Percentiles rank a stretch among this genome's conserved stretches.
Evolutionary conservation across 2,329 filamentous ascomycete species (phyloP).

Genomic region (Alternaria sp.): DNA sequence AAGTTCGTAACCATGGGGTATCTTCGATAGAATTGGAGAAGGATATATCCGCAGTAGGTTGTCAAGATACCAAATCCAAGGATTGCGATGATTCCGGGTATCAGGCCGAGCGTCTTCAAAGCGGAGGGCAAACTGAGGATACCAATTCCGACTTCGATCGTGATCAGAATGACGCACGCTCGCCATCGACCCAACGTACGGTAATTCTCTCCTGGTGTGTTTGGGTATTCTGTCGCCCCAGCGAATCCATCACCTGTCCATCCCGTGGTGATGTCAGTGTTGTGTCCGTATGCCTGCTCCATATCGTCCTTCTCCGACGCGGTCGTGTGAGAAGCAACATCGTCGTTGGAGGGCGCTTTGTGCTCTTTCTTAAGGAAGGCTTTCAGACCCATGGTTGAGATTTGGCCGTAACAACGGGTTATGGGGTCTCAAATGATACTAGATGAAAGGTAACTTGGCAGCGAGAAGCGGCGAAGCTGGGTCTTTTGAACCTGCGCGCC

Average conservation of each 20-base stretch:
- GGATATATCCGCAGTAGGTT: constrained; percentile 40
- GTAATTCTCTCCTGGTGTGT: constrained; percentile 33
- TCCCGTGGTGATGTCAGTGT: constrained; percentile 35
- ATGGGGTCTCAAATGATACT: background rate
- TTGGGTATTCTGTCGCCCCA: constrained; percentile 35
- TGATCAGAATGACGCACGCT: constrained; percentile 42
- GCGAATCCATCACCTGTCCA: constrained; percentile 36
- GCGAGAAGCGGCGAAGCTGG: constrained; percentile 18
- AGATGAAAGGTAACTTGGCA: constrained; percentile 8
- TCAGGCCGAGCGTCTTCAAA: constrained; percentile 39
- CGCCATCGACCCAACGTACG: constrained; percentile 40
- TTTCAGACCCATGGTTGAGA: constrained; percentile 36
- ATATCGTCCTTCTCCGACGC: constrained; percentile 31
- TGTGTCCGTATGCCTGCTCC: constrained; percentile 35
- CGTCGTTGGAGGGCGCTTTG: constrained; percentile 19
- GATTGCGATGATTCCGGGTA: constrained; percentile 44
- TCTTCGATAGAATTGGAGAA: constrained; percentile 37
- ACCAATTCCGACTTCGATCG: constrained; percentile 44
- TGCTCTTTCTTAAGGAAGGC: constrained; percentile 37
- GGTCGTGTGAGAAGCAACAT: constrained; percentile 25
- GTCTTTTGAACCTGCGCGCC: constrained; percentile 30
- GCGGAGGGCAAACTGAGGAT: constrained; percentile 41
- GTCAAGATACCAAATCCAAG: constrained; percentile 37
- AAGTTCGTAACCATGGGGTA: constrained; percentile 43
- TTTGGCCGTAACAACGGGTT: background rate